Conservation (phyloP, 768 basidiomycete genomes). For the Rickenella mellea region DNA sequence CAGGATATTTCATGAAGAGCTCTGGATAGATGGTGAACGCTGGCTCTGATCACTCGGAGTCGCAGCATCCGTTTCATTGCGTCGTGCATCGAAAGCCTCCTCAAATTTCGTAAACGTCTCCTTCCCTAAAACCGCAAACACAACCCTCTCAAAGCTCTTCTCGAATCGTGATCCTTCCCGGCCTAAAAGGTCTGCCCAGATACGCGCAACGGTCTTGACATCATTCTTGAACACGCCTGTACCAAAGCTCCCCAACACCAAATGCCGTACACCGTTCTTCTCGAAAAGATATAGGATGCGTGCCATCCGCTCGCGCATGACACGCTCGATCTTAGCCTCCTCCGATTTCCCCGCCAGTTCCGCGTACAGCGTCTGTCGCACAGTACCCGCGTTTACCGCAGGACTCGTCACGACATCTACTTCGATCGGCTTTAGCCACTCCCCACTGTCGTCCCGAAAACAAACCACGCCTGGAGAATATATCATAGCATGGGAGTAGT, state of each 20-base stretch:
- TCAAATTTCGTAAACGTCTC: constrained; percentile 37
- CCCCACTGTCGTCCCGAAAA: constrained; percentile 55
- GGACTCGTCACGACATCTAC: constrained; percentile 63
- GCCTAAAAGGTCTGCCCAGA: constrained; percentile 56
- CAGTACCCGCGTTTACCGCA: constrained; percentile 63
- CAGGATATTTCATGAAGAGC: too few species aligned
- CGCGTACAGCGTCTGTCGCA: constrained; percentile 19
- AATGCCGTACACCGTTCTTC: constrained; percentile 41
- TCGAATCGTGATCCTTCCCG: constrained; percentile 42
- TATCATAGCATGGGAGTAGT: constrained; percentile 73
- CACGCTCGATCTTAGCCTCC: constrained; percentile 33
- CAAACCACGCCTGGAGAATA: constrained; percentile 57
- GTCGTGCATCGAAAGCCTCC: constrained; percentile 25
- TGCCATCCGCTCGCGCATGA: constrained; percentile 66
- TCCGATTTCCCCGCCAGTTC: constrained; percentile 14
- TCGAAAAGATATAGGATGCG: constrained; percentile 60
- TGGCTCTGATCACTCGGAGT: too few species aligned
- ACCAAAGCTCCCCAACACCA: constrained; percentile 70
- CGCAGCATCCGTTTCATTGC: too few species aligned
- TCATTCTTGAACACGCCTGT: constrained; percentile 71
- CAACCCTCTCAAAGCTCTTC: constrained; percentile 47
- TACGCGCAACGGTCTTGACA: constrained; percentile 43
- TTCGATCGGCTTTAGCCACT: constrained; percentile 44
- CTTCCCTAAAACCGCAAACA: constrained; percentile 57
- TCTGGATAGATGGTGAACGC: too few species aligned